Evolutionary conservation across 495 filamentous ascomycete genomes (phyloP), one percentile per base, ranked within the genome.

Genomic region (Cairneyella variabilis): DNA sequence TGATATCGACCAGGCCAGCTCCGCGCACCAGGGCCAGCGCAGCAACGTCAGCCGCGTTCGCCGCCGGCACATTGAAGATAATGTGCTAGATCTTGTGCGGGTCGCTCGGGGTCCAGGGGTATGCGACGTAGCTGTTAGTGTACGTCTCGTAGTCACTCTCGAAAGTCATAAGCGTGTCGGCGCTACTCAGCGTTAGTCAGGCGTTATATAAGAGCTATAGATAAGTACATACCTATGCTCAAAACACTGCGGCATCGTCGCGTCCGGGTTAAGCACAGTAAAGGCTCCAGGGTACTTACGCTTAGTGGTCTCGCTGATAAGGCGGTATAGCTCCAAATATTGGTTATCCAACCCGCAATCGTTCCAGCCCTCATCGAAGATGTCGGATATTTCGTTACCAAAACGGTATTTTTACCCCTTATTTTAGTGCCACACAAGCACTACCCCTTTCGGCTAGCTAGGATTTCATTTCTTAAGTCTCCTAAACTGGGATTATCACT

Each of bases 281-380:
- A 51, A 27, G 6, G 34, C 48, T 2, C 48, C 48, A 3, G 48
- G 48, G 37, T 51, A 23, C 16, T 21, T 41, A 9, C 48, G 48
- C 37, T 51, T 51, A 3, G 48, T 51, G 18, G 11, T 25, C 2
- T 41, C 22, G 22, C n/a, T 41, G 37, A 51, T 51, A 25, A 25
- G 27, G 2, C 16, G 3, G 34, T 51, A 51, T 17, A 51, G 22
- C n/a, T 41, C 48, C 4, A 18, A 17, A 26, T 51, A 51, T 27
- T 22, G 11, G 16, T 40, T 51, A 9, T 26, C 32, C 8, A 10
- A 16, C 3, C 48, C 48, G 22, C 48, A 51, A 14, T 51, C 34
- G n/a, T 9, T 9, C 34, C 48, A 51, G 37, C 48, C 48, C 20
- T 51, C 48, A 36, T 51, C 48, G 27, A 48, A n/a, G n/a, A n/a